Percentiles rank a stretch among this genome's conserved stretches.
phyloP scores from a whole-genome alignment of 2,329 filamentous ascomycete genomes.

The Penicillium sp. region DNA sequence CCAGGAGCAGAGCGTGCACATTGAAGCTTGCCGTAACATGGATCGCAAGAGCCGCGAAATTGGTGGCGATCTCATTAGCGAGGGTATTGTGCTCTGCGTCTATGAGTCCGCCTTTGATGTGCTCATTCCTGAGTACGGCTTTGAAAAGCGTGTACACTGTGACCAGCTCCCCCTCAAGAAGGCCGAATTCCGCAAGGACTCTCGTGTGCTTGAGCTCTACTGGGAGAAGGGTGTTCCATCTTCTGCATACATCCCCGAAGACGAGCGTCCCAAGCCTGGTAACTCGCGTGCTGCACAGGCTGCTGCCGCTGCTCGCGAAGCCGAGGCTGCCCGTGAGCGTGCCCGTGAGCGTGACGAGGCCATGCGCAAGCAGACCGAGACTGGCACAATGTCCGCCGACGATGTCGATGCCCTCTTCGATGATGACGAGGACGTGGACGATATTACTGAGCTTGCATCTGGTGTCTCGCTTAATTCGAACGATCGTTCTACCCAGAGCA shows the following conservation, averaged over 20 bases:
- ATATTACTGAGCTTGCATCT: slow-evolving; percentile 86
- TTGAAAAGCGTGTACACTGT: slow-evolving; percentile 98
- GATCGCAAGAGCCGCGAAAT: slow-evolving; percentile 84
- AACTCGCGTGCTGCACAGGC: slow-evolving; percentile 74
- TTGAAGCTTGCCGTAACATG: slow-evolving; percentile 95
- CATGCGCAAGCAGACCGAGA: slow-evolving; percentile 90
- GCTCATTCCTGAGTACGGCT: slow-evolving; percentile 95
- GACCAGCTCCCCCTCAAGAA: slow-evolving; percentile 97
- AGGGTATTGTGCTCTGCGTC: slow-evolving; percentile 94
- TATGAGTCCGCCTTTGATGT: slow-evolving; percentile 99
- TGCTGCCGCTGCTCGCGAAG: slow-evolving; percentile 73
- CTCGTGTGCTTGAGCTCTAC: slow-evolving; percentile 91
- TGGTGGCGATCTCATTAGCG: slow-evolving; percentile 88
- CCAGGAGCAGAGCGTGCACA: slow-evolving; percentile 98
- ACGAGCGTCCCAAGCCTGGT: slow-evolving; percentile 86
- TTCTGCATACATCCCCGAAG: slow-evolving; percentile 92
- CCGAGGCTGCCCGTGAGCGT: slow-evolving; percentile 77
- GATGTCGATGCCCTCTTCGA: slow-evolving; percentile 96
- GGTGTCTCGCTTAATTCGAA: slow-evolving; percentile 75
- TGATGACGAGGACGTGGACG: slow-evolving; percentile 82
- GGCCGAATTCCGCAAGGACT: slow-evolving; percentile 98
- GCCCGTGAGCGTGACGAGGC: slow-evolving; percentile 88
- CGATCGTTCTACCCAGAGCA: slow-evolving; percentile 91
- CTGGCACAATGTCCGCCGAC: slow-evolving; percentile 88
- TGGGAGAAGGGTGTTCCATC: slow-evolving; percentile 99